Base-by-base conservation (phyloP, 1,284 basidiomycete genomes). In the Xanthoconium separans region DNA sequence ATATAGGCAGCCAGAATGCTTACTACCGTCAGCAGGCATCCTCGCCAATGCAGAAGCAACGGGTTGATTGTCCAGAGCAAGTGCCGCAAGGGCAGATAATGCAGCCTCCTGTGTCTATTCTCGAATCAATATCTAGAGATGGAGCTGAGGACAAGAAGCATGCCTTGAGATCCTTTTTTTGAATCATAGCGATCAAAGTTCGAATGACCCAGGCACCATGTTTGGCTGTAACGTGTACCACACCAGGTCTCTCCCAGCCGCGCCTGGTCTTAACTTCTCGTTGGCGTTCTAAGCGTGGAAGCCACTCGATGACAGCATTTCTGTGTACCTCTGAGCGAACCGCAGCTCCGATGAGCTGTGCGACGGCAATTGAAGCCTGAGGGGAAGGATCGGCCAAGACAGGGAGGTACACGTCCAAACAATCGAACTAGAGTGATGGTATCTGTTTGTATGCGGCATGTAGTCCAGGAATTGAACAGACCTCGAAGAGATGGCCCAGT, bases 51-150 rank as follows among this genome's bases (percentile, higher is more conserved):
- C 74, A 15, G 57, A 63, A 2, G 86, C 81, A 0, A 88, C 72
- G 6, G 69, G 56, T 0, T 76, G 64, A 56, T 87, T 89, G 54
- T 90, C 90, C 61, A 84, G 83, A 16, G 83, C 77, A 11, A 94
- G 69, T 0, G 87, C 77, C 2, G 85, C 85, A n/a, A 94, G 71
- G 0, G 88, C 87, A 22, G 75, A 77, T 6, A 93, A 69, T 0
- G 79, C 82, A 0, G 87, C 86, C 70, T 92, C 90, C 62, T 91
- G 83, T 3, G 84, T 66, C 82, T 92, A 47, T 10, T 15, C 40
- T 30, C 42, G 10, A 44, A 57, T 24, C 44, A 41, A 45, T 45
- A 44, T 30, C 6, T 16, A 41, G 52, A 22, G 6, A 22, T 36
- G 11, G 40, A 8, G n/a, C 4, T 3, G 4, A 5, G 15, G 44